Conservation (phyloP, 208 protist species). For the Histomonas meleagridis region DNA sequence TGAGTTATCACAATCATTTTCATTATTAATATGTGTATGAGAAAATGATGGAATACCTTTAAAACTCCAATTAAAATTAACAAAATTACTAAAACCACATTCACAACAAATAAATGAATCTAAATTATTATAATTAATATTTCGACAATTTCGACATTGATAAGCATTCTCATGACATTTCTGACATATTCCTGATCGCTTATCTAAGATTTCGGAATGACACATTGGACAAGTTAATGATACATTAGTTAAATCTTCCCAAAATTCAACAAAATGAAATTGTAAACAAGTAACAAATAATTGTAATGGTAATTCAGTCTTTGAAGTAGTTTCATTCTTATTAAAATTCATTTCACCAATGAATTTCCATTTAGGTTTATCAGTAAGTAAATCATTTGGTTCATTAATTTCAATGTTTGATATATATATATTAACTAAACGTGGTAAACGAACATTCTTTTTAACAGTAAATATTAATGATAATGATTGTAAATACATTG, state of each 20-base stretch:
- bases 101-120: constrained; percentile 72
- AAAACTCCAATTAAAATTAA: constrained; percentile 59
- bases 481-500: background rate
- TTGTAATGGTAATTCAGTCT: background rate
- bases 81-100: constrained; percentile 67
- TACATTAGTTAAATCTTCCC: background rate
- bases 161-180: constrained; percentile 72
- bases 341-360: background rate
- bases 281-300: background rate
- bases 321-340: background rate
- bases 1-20: constrained; percentile 23
- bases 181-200: constrained; percentile 57
- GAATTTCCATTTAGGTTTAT: background rate
- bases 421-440: background rate
- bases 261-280: background rate
- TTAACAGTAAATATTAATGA: background rate
- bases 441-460: background rate
- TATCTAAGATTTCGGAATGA: background rate
- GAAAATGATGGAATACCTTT: constrained; percentile 44
- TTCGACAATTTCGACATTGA: constrained; percentile 70
- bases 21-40: constrained; percentile 34
- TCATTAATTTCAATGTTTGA: background rate
- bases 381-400: background rate
- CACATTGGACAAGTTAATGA: background rate
- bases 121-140: constrained; percentile 75